phyloP scores from a whole-genome alignment of 257 asterid genomes.

The Plantago ovata region DNA sequence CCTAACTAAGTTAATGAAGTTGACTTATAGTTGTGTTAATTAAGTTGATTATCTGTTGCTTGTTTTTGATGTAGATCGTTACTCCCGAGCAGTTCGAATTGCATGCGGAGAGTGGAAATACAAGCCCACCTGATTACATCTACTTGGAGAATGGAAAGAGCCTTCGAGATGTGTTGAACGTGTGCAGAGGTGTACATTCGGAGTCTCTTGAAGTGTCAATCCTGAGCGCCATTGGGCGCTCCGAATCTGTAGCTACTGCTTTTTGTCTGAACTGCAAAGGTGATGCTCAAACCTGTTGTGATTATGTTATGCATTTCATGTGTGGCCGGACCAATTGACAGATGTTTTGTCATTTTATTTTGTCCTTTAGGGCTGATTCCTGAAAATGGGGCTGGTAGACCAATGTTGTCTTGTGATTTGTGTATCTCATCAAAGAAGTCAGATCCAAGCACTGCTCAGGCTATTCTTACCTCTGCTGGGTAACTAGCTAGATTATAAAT shows the following conservation, averaged over 20 bases:
- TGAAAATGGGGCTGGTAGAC: constrained; percentile 41
- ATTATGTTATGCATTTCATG: constrained; percentile 7
- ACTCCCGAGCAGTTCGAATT: constrained; percentile 77
- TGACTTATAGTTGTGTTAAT: too few relatives aligned
- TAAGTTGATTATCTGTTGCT: too few relatives aligned
- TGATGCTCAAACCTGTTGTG: constrained; percentile 20
- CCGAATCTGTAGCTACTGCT: constrained; percentile 24
- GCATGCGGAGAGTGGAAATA: constrained; percentile 76
- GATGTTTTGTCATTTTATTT: background rate
- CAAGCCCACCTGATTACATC: constrained; percentile 75
- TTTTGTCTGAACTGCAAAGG: constrained; percentile 69
- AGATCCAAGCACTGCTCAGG: constrained; percentile 30
- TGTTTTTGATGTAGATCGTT: constrained; percentile 48
- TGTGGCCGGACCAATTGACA: constrained; percentile 7
- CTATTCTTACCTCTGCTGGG: constrained; percentile 41
- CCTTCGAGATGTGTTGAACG: constrained; percentile 64
- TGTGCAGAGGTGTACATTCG: constrained; percentile 52
- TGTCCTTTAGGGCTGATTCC: constrained; percentile 39
- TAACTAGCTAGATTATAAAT: constrained; percentile 19
- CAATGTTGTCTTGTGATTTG: constrained; percentile 51
- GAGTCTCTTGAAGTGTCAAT: constrained; percentile 56
- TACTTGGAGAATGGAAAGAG: constrained; percentile 71
- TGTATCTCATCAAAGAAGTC: constrained; percentile 39
- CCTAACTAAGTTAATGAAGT: constrained; percentile 8
- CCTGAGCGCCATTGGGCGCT: constrained; percentile 45